Percentiles rank a stretch among this genome's conserved stretches.
Evolutionary conservation across 2,329 filamentous ascomycete species (phyloP).

Genomic region (Penicillium sp.): DNA sequence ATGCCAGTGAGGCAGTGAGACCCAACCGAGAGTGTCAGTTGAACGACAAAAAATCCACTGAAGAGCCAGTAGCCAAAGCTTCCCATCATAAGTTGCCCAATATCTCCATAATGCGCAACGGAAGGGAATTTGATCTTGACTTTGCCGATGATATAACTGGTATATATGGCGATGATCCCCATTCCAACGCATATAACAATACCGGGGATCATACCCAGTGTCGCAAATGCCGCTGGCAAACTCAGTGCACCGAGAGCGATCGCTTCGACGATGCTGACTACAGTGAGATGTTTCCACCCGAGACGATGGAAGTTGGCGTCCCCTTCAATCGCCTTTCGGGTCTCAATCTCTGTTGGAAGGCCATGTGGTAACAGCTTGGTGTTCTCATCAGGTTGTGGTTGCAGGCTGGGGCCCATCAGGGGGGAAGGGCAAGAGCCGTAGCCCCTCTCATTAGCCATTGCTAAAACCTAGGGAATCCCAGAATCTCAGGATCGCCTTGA

Average conservation of each 20-base stretch:
- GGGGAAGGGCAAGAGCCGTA: neutral
- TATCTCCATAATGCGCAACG: slow-evolving; percentile 12
- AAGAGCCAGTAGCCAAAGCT: slow-evolving; percentile 10
- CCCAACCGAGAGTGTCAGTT: slow-evolving; percentile 10
- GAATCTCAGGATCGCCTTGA: neutral
- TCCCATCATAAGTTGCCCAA: slow-evolving; percentile 9
- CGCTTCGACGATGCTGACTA: slow-evolving; percentile 2
- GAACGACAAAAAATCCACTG: slow-evolving; percentile 9
- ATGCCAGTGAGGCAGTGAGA: slow-evolving; percentile 15
- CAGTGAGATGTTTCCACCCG: slow-evolving; percentile 4
- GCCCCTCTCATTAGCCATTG: neutral
- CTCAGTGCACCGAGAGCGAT: slow-evolving; percentile 1
- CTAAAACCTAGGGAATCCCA: neutral
- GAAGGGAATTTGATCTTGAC: slow-evolving; percentile 14
- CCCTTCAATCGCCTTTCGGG: neutral
- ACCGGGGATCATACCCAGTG: slow-evolving; percentile 2
- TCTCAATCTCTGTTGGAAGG: neutral
- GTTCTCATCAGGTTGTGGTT: neutral
- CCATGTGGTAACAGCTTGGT: neutral
- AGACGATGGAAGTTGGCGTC: slow-evolving; percentile 1
- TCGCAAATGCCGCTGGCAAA: slow-evolving; percentile 1
- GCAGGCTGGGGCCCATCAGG: neutral
- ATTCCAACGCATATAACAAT: neutral
- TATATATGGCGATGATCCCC: neutral
- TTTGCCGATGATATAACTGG: slow-evolving; percentile 10